Base-by-base conservation (phyloP, 2,329 filamentous ascomycete genomes). In the Cadophora gregata region DNA sequence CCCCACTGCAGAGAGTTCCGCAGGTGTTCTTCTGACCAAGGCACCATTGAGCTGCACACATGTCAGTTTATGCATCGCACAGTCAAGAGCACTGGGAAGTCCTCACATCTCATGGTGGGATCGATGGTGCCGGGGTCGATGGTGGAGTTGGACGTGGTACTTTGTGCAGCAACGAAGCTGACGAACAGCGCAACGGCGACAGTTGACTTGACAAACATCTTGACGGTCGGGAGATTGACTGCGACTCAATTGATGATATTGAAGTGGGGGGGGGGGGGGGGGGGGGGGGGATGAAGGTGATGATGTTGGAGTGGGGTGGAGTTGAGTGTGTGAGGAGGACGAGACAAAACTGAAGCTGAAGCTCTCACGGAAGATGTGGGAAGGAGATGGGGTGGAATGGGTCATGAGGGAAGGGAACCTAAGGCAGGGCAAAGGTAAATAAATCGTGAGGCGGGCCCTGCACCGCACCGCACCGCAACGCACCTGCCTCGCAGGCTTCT, bases 1-100 rank as follows among this genome's bases (percentile, higher is more conserved):
- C 74, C 69, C 82, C 82, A 69, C 81, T 81, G 79, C 88, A 91
- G 70, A 90, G 81, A 66, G 82, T 76, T 19, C 85, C 85, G 79
- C 88, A 91, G 53, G 82, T 83, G 78, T 87, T 87, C 68, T 79
- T 78, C 79, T 90, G 80, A 69, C 82, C 85, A 63, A 78, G 77
- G 76, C 88, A 91, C 87, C 87, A 90, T 65, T 79, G 73, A 68
- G 75, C 83, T 85, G 67, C 59, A 31, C 62, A 38, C 8, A 62
- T 24, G 67, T 74, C 59, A 76, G 71, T 67, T 29, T 55, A 24
- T 21, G 45, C 25, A 31, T 24, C 7, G n/a, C 4, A n/a, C 9
- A 50, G 21, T 27, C 31, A 38, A n/a, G 12, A 16, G 9, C 24
- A n/a, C 12, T 19, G 27, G 10, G n/a, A 7, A 45, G 25, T 55